These are phyloP conservation scores for Hericium alpestre DNA, from an alignment of 768 basidiomycete species.

Conservation along the genomic window DNA sequence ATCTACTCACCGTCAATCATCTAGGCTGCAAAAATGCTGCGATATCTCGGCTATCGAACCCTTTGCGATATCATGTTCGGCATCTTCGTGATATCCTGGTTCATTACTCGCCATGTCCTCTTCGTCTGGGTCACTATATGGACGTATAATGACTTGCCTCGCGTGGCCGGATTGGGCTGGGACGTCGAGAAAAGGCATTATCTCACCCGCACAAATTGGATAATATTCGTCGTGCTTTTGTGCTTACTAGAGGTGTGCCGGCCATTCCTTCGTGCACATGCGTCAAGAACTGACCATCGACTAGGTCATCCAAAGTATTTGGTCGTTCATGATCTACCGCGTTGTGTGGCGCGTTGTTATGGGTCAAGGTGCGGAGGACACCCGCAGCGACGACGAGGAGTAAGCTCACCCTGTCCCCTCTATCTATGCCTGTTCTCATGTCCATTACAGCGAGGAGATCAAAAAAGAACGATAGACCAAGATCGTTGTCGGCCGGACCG, in stretches of 20 bases:
- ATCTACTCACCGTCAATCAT: not conserved
- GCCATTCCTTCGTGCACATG: not conserved
- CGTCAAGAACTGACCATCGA: slow-evolving; percentile 2
- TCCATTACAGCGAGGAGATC: slow-evolving; percentile 15
- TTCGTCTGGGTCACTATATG: slow-evolving; percentile 66
- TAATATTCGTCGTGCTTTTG: slow-evolving; percentile 45
- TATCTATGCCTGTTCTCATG: not conserved
- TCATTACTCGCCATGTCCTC: slow-evolving; percentile 78
- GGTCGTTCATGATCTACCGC: slow-evolving; percentile 80
- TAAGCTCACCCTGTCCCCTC: slow-evolving; percentile 21
- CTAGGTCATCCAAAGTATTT: slow-evolving; percentile 65
- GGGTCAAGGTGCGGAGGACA: slow-evolving; percentile 71
- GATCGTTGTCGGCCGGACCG: not conserved
- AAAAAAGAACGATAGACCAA: slow-evolving; percentile 22
- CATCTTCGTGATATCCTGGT: slow-evolving; percentile 81
- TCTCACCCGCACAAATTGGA: slow-evolving; percentile 34
- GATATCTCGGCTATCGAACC: slow-evolving; percentile 59
- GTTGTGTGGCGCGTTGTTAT: slow-evolving; percentile 74
- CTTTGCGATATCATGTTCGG: slow-evolving; percentile 70
- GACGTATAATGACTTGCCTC: slow-evolving; percentile 38
- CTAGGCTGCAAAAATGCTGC: slow-evolving; percentile 88
- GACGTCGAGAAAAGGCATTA: slow-evolving; percentile 46
- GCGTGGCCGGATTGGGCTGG: slow-evolving; percentile 46
- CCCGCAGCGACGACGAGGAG: slow-evolving; percentile 78
- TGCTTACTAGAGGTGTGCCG: slow-evolving; percentile 48